Conservation (phyloP, 2,329 filamentous ascomycete genomes). For the Paecilomyces formosus region DNA sequence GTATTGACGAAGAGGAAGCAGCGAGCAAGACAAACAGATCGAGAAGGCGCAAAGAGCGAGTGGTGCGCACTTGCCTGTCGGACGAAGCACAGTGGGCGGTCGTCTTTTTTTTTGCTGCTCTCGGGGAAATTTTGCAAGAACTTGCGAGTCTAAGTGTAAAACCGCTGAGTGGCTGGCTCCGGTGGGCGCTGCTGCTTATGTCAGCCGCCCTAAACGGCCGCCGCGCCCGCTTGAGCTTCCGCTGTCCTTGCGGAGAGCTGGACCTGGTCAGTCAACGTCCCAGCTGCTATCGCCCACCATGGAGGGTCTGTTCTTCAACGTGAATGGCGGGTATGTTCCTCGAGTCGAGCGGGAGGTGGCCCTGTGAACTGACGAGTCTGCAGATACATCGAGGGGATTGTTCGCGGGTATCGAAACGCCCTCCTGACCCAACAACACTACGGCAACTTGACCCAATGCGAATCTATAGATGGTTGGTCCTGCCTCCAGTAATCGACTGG, state of each 20-base stretch:
- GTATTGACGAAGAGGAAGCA: slow-evolving; percentile 10
- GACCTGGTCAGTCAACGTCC: slow-evolving; percentile 1
- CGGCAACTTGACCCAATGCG: slow-evolving; percentile 92
- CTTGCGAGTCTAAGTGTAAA: slow-evolving; percentile 27
- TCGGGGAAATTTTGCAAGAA: slow-evolving; percentile 27
- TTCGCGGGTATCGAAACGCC: slow-evolving; percentile 91
- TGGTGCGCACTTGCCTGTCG: slow-evolving; percentile 11
- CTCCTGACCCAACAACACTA: slow-evolving; percentile 88
- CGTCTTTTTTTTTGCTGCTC: slow-evolving; percentile 14
- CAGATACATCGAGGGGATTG: slow-evolving; percentile 95
- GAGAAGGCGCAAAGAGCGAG: slow-evolving; percentile 14
- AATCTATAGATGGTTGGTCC: slow-evolving; percentile 80
- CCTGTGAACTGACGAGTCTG: neutral
- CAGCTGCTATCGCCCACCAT: slow-evolving; percentile 40
- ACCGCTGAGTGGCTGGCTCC: slow-evolving; percentile 24
- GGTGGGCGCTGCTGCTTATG: slow-evolving; percentile 19
- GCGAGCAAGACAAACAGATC: slow-evolving; percentile 6
- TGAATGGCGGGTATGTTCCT: slow-evolving; percentile 70
- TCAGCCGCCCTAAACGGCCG: slow-evolving; percentile 13
- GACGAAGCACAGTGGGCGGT: slow-evolving; percentile 25
- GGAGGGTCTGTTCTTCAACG: slow-evolving; percentile 93
- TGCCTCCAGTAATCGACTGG: neutral
- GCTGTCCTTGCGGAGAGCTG: slow-evolving; percentile 12
- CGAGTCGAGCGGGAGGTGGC: too few relatives aligned
- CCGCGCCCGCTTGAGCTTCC: slow-evolving; percentile 1